Percentiles rank a stretch among this genome's conserved stretches.
Evolutionary conservation across 306 rosid species (phyloP).

Genomic region (Aeschynomene evenia): DNA sequence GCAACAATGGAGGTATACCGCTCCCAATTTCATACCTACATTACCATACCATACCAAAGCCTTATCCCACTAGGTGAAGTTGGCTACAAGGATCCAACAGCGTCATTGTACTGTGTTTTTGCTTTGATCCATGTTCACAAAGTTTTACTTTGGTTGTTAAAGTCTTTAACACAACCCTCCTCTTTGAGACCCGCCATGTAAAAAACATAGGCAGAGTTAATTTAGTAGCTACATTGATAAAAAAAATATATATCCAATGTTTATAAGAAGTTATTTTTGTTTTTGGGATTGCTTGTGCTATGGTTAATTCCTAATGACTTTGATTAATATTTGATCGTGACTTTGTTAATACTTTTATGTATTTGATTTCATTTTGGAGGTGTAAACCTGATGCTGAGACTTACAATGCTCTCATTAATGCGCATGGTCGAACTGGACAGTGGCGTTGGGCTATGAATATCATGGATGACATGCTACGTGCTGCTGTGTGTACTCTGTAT

Average conservation of each 20-base stretch:
- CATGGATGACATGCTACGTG: conserved; percentile 95
- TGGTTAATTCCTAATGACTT: neutral
- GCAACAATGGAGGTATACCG: conserved; percentile 79
- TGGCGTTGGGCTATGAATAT: conserved; percentile 98
- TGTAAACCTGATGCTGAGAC: conserved; percentile 96
- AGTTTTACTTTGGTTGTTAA: too few species aligned
- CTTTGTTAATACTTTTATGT: neutral
- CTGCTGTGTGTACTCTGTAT: conserved; percentile 92
- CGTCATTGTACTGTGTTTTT: too few species aligned
- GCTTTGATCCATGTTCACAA: too few species aligned
- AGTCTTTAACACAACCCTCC: too few species aligned
- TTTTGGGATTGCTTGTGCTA: too few species aligned
- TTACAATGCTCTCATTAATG: conserved; percentile 79
- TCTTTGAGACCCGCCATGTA: too few species aligned
- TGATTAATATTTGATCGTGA: neutral
- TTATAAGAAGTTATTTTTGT: neutral
- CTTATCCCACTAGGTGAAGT: too few species aligned
- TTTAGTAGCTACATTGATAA: neutral
- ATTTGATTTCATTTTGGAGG: conserved; percentile 44
- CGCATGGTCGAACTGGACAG: conserved; percentile 91
- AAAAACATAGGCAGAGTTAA: too few species aligned
- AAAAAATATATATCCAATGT: neutral
- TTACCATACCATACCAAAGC: too few species aligned
- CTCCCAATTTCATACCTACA: neutral
- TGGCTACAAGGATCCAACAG: too few species aligned